These are phyloP conservation scores for Rhizoctonia solani DNA, from an alignment of 1,284 basidiomycete genomes.

Conservation along the genomic window DNA sequence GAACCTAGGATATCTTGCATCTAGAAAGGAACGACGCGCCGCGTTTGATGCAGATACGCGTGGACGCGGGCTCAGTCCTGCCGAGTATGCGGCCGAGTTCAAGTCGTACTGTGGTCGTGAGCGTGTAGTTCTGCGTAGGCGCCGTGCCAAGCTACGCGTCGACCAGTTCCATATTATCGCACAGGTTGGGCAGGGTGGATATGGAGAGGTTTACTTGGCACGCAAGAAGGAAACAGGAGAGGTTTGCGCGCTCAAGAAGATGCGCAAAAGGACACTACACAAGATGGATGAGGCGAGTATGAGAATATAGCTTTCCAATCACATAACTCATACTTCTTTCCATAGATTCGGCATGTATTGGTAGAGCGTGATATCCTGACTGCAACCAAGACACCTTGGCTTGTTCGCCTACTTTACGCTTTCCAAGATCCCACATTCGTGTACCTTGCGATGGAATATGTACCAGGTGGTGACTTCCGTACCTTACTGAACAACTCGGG, in stretches of 20 bases:
- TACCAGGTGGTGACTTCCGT: constrained; percentile 94
- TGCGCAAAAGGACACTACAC: constrained; percentile 87
- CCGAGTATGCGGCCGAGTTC: constrained; percentile 78
- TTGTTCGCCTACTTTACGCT: constrained; percentile 88
- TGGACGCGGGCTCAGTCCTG: constrained; percentile 58
- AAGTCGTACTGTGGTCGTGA: constrained; percentile 91
- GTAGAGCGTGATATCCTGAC: constrained; percentile 97
- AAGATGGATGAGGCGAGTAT: constrained; percentile 91
- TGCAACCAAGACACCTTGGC: constrained; percentile 93
- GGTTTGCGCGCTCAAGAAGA: constrained; percentile 94
- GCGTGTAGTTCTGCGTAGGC: constrained; percentile 84
- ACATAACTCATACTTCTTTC: constrained; percentile 28
- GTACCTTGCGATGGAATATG: constrained; percentile 98
- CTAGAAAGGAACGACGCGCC: constrained; percentile 78
- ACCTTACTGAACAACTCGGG: constrained; percentile 95
- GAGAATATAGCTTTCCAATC: neutral
- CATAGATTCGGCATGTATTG: constrained; percentile 85
- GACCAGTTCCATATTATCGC: constrained; percentile 94
- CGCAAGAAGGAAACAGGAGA: constrained; percentile 89
- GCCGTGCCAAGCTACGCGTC: constrained; percentile 83
- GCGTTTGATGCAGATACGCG: constrained; percentile 84
- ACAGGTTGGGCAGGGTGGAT: constrained; percentile 95
- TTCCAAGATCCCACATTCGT: constrained; percentile 90
- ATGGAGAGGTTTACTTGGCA: constrained; percentile 93
- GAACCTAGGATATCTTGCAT: constrained; percentile 81